phyloP scores from a whole-genome alignment of 2,329 filamentous ascomycete species.

The Spiromastix sp. region DNA sequence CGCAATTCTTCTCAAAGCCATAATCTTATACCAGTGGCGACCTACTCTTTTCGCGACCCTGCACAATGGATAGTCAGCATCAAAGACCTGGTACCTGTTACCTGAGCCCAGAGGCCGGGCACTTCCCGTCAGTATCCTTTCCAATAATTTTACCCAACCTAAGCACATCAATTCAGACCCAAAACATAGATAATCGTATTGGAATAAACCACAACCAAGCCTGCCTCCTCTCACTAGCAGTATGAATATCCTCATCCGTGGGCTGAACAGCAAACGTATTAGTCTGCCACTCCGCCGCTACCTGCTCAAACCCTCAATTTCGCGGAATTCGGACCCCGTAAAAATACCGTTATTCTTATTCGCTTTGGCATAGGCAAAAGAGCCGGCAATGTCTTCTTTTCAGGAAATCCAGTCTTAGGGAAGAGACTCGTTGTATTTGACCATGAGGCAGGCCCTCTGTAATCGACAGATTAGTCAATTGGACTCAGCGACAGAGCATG shows the following conservation, averaged over 20 bases:
- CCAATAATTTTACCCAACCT: slow-evolving; percentile 75
- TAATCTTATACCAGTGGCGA: slow-evolving; percentile 80
- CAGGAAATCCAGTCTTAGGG: slow-evolving; percentile 64
- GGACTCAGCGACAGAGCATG: no score
- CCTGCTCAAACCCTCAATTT: slow-evolving; percentile 58
- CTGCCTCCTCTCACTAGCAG: slow-evolving; percentile 4
- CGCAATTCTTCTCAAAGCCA: slow-evolving; percentile 71
- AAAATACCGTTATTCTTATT: slow-evolving; percentile 64
- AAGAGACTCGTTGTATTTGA: slow-evolving; percentile 67
- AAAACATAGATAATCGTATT: neutral
- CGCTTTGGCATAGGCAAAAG: slow-evolving; percentile 65
- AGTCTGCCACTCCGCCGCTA: slow-evolving; percentile 27
- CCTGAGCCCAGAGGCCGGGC: no score
- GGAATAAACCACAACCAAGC: slow-evolving; percentile 18
- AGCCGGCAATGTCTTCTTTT: slow-evolving; percentile 64
- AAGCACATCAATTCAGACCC: neutral
- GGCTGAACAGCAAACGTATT: slow-evolving; percentile 17
- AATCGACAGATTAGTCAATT: slow-evolving; percentile 7
- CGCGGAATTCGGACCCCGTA: slow-evolving; percentile 55
- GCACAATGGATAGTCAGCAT: no score
- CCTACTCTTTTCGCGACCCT: slow-evolving; percentile 65
- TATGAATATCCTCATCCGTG: slow-evolving; percentile 17
- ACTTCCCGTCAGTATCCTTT: slow-evolving; percentile 73
- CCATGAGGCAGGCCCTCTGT: slow-evolving; percentile 64
- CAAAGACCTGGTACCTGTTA: no score